These are phyloP conservation scores for Wallacemonas collosoma DNA, from an alignment of 208 protist genomes.

Conservation along the genomic window DNA sequence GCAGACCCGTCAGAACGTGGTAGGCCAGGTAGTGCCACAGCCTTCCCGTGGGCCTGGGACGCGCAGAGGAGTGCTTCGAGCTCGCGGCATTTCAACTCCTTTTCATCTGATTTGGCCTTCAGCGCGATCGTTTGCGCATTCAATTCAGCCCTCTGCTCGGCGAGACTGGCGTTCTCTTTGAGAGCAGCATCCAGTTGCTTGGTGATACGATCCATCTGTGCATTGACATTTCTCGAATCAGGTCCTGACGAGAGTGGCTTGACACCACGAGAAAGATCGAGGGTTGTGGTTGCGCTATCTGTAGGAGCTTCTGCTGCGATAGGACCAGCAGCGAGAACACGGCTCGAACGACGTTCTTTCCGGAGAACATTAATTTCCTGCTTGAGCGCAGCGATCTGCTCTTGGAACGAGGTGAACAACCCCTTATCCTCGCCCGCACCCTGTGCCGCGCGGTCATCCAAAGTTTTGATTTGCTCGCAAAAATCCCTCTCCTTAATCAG, in stretches of 20 bases:
- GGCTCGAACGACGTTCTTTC: slow-evolving; percentile 3
- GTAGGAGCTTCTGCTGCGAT: neutral
- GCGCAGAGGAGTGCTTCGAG: slow-evolving; percentile 12
- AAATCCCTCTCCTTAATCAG: slow-evolving; percentile 40
- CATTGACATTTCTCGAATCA: neutral
- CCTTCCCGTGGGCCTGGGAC: neutral
- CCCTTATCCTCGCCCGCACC: slow-evolving; percentile 39
- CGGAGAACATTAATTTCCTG: slow-evolving; percentile 30
- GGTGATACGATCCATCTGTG: neutral
- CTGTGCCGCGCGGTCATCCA: slow-evolving; percentile 29
- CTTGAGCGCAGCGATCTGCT: slow-evolving; percentile 57
- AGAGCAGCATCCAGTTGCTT: slow-evolving; percentile 7
- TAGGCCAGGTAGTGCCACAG: neutral
- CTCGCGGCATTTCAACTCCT: slow-evolving; percentile 9
- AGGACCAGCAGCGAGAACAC: neutral
- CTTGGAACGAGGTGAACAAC: slow-evolving; percentile 64
- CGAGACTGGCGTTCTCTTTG: neutral
- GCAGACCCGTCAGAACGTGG: neutral
- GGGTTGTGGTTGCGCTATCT: slow-evolving; percentile 8
- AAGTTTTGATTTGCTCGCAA: slow-evolving; percentile 30
- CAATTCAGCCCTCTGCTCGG: slow-evolving; percentile 24
- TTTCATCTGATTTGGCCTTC: slow-evolving; percentile 12
- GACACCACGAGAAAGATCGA: neutral
- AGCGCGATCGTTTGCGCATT: neutral
- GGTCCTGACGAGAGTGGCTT: neutral